Base-by-base conservation (phyloP, 306 rosid species). In the Biancaea sappan region DNA sequence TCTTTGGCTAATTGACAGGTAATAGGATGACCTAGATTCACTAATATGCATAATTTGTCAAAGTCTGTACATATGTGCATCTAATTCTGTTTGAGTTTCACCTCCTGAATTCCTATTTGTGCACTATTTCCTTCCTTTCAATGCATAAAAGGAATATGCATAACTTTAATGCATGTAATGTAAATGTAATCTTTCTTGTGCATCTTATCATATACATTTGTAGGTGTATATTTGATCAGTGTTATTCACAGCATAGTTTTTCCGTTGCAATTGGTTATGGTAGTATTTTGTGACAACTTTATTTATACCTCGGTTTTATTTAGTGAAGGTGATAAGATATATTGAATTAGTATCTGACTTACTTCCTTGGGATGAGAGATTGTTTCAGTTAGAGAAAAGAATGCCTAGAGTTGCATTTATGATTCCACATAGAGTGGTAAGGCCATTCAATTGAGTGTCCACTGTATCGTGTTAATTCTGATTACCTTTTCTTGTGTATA, bases 1-100 rank as follows among this genome's bases (percentile, higher is more conserved):
- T 84, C 98, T 94, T 78, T 94, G 99, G 99, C 90, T 94, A 63
- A 87, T 94, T 83, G 99, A 94, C 84, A 92, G 99, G 99, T 94
- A 86, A 80, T 57, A 34, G 73, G 41, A 73, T 70, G 54, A 64
- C 61, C 25, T 14, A 22, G 69, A 34, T 73, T 77, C 62, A 63
- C 24, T 56, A 66, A 43, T 43, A 41, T 18, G 47, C 71, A 76
- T 78, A 63, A 44, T 46, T 43, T 40, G 25, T 63, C 69, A 67
- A 74, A 13, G 35, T 43, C 59, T 56, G 31, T 48, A 22, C 76
- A 1, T 12, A 28, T 63, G 5, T 52, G n/a, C 18, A 41, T 26
- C 4, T 67, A 26, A n/a, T 73, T 25, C 37, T 10, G 14, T 43
- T 40, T 5, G 6, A 68, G 44, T 46, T 25, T 28, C 16, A 28